Evolutionary conservation across 2,329 filamentous ascomycete species (phyloP), one percentile per base, ranked within the genome.

Genomic region (Aspergillus sp.): DNA sequence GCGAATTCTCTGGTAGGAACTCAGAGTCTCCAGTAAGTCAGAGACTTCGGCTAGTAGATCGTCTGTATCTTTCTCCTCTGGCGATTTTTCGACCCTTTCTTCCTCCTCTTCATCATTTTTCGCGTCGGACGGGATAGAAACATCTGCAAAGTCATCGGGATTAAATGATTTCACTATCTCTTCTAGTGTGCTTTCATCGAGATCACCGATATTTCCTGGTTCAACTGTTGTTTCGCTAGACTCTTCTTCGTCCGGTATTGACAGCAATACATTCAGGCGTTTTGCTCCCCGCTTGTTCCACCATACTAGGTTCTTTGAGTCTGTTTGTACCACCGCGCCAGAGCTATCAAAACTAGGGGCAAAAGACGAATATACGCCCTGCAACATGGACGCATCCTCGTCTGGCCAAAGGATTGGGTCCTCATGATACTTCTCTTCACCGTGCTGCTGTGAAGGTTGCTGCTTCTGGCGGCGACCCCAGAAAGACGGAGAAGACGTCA

Each of bases 1-100:
- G 47, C 86, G 83, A 61, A 86, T 83, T 54, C 79, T 79, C 65
- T 87, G 85, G 64, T 86, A 83, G 2, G 86, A 88, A 57, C 83
- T 81, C 20, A 88, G 73, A 8, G 84, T 86, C 60, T 86, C 81
- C 41, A 88, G 72, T 17, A 87, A 74, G 54, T 86, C 82, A 2
- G 84, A 85, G 17, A 88, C 80, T 50, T 87, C 81, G 39, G 75
- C 67, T 46, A 88, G 74, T 20, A 87, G 66, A 11, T 82, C 78
- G 20, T 83, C 78, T 20, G 79, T 70, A 37, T 79, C 78, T 61
- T 79, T 77, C 37, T 80, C 78, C 61, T 79, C 76, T 20, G 77
- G 73, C 33, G 75, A 68, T 60, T 71, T 67, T 15, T 73, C 73
- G 20, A n/a, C 40, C 39, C 9, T 30, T 27, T 78, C 69, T 42